Percentiles rank a stretch among this genome's conserved stretches.
These are phyloP conservation scores for Bjerkandera adusta DNA, from an alignment of 1,284 basidiomycete genomes.

Conservation along the genomic window DNA sequence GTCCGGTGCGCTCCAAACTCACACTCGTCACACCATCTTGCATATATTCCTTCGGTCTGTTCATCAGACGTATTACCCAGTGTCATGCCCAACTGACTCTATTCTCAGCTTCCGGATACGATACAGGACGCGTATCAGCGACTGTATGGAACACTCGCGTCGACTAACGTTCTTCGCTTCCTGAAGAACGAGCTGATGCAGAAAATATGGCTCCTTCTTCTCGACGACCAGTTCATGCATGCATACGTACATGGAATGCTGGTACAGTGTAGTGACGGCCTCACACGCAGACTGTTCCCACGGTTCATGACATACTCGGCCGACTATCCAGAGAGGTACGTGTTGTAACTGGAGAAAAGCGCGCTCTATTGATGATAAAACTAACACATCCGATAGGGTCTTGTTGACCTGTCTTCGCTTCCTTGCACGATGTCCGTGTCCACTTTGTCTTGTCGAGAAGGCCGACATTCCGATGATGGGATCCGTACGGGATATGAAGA, in stretches of 20 bases:
- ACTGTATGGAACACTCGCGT: neutral
- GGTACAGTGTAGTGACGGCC: conserved; percentile 21
- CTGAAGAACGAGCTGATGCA: conserved; percentile 27
- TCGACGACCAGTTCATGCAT: conserved; percentile 27
- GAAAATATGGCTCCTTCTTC: conserved; percentile 21
- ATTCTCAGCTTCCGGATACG: conserved; percentile 7
- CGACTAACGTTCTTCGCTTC: conserved; percentile 18
- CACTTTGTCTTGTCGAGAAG: conserved; percentile 27
- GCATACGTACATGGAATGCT: conserved; percentile 28
- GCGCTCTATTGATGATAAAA: neutral
- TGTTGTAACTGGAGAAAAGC: neutral
- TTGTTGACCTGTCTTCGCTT: conserved; percentile 16
- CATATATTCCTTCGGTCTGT: conserved; percentile 31
- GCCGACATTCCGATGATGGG: conserved; percentile 16
- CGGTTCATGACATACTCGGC: conserved; percentile 23
- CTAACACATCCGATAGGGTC: conserved; percentile 14
- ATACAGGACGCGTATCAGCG: conserved; percentile 6
- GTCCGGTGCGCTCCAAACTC: conserved; percentile 18
- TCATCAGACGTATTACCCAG: neutral
- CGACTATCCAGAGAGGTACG: conserved; percentile 33
- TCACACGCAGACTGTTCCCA: conserved; percentile 18
- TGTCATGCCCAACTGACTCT: neutral
- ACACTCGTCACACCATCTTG: conserved; percentile 24
- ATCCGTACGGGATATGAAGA: conserved; percentile 1
- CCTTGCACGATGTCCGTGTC: conserved; percentile 26